phyloP scores from a whole-genome alignment of 768 basidiomycete genomes.

The Xerocomus potaroensis region DNA sequence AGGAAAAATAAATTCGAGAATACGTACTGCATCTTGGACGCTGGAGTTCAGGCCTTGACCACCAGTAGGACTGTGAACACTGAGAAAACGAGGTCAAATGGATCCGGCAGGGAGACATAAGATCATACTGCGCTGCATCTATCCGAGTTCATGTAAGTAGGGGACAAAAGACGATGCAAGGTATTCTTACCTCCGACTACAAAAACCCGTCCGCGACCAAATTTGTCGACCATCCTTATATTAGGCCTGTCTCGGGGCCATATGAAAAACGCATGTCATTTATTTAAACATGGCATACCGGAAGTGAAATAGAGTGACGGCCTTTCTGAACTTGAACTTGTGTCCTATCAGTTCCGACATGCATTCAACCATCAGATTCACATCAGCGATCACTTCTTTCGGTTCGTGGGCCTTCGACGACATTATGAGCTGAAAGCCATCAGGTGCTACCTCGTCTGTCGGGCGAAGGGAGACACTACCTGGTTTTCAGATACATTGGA shows the following conservation, averaged over 20 bases:
- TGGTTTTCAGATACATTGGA: background rate
- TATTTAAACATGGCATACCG: conserved; percentile 14
- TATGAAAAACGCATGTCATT: background rate
- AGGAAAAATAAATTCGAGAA: conserved; percentile 1
- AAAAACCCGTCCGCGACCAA: conserved; percentile 41
- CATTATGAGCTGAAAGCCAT: background rate
- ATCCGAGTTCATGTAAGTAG: background rate
- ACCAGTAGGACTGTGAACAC: conserved; percentile 22
- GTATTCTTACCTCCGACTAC: conserved; percentile 37
- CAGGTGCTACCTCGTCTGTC: conserved; percentile 3
- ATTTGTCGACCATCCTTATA: conserved; percentile 45
- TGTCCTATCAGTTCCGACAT: conserved; percentile 25
- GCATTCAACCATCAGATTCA: conserved; percentile 23
- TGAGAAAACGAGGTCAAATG: conserved; percentile 1
- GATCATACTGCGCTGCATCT: conserved; percentile 45
- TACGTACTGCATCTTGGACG: conserved; percentile 37
- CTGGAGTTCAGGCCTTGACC: conserved; percentile 35
- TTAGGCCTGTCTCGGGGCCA: conserved; percentile 34
- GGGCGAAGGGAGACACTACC: conserved; percentile 4
- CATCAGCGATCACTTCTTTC: conserved; percentile 7
- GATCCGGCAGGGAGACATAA: background rate
- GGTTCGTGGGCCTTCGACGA: conserved; percentile 3
- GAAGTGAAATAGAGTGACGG: conserved; percentile 23
- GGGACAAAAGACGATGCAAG: background rate
- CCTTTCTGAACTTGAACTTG: conserved; percentile 28